These are phyloP conservation scores for Phaffia australis DNA, from an alignment of 768 basidiomycete species.

Conservation along the genomic window DNA sequence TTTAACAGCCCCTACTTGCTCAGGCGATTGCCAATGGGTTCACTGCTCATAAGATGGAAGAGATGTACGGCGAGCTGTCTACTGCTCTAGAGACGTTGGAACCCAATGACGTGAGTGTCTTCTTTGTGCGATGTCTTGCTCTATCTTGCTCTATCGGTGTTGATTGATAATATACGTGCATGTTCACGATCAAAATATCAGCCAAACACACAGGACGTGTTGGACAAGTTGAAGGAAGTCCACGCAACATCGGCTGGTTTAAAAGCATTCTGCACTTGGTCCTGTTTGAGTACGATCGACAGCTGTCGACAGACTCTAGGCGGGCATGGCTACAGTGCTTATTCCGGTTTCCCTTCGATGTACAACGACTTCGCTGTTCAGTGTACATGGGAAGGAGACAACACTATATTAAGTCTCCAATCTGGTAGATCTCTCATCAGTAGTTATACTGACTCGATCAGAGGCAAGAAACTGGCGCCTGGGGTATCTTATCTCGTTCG, in stretches of 20 bases:
- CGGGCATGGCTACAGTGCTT: slow-evolving; percentile 42
- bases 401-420: slow-evolving; percentile 40
- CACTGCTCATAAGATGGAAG: slow-evolving; percentile 34
- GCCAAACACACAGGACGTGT: slow-evolving; percentile 37
- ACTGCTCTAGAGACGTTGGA: slow-evolving; percentile 37
- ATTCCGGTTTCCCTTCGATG: slow-evolving; percentile 34
- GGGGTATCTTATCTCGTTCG: slow-evolving; percentile 41
- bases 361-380: slow-evolving; percentile 42
- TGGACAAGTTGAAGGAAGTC: slow-evolving; percentile 43
- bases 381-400: slow-evolving; percentile 43
- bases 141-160: neutral
- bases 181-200: slow-evolving; percentile 13
- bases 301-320: slow-evolving; percentile 41
- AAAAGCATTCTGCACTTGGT: slow-evolving; percentile 43
- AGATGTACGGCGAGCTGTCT: slow-evolving; percentile 27
- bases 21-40: slow-evolving; percentile 40
- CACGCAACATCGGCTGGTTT: slow-evolving; percentile 43
- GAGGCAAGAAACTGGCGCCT: slow-evolving; percentile 38
- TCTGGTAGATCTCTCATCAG: slow-evolving; percentile 37
- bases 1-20: slow-evolving; percentile 33
- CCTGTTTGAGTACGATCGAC: slow-evolving; percentile 42
- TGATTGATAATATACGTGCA: slow-evolving; percentile 1
- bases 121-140: too few relatives aligned
- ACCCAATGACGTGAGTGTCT: slow-evolving; percentile 33
- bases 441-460: slow-evolving; percentile 38